Conservation (phyloP, 78 protist species). For the Guillardia theta region DNA sequence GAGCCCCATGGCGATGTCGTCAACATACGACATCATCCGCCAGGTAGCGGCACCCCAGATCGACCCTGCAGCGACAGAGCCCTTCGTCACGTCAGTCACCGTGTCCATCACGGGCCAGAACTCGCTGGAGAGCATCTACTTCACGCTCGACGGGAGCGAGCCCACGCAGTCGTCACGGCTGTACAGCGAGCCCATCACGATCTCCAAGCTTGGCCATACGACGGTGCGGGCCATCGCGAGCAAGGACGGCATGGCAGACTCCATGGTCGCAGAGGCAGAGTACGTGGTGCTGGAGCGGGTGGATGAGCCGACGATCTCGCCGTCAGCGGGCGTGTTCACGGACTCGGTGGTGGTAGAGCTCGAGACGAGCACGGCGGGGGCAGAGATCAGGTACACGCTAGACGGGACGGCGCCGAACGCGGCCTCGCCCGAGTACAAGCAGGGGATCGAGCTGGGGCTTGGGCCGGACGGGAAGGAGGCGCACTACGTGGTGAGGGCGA, state of each 20-base stretch:
- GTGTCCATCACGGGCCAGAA: not conserved
- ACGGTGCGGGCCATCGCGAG: not conserved
- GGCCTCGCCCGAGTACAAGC: not conserved
- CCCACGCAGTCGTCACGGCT: not conserved
- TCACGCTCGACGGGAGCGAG: not conserved
- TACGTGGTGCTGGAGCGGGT: not conserved
- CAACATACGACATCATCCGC: not conserved
- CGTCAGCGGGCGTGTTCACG: not conserved
- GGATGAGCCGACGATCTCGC: not conserved
- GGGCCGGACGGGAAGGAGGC: not conserved
- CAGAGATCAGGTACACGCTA: not conserved
- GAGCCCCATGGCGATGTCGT: not conserved
- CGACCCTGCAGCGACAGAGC: not conserved
- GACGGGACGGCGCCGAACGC: not conserved
- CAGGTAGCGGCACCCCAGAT: not conserved
- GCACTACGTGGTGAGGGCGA: not conserved
- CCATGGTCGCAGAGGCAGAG: not conserved
- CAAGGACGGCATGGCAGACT: not conserved
- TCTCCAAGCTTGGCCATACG: not conserved
- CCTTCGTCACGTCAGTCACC: not conserved
- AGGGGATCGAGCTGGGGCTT: not conserved
- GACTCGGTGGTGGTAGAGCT: not conserved
- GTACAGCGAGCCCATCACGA: not conserved
- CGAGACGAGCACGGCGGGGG: not conserved
- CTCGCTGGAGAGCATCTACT: not conserved